phyloP scores from a whole-genome alignment of 352 stramenopile species.

The Hyaloperonospora brassicae region DNA sequence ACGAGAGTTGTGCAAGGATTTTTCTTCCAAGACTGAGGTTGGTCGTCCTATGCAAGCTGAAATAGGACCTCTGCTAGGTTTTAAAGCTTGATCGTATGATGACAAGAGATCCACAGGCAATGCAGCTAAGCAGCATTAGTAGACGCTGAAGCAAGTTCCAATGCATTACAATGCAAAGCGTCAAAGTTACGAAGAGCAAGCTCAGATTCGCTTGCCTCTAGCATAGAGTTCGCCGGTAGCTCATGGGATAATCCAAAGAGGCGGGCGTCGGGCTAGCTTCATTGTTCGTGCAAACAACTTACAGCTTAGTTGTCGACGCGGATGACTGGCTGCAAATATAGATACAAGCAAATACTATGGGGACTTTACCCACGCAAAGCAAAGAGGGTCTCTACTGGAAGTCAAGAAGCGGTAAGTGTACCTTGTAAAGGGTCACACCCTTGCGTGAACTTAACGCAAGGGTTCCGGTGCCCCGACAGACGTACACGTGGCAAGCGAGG shows the following conservation, averaged over 20 bases:
- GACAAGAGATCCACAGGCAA: constrained; percentile 1
- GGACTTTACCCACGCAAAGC: no score
- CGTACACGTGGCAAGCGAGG: no score
- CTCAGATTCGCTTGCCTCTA: background rate
- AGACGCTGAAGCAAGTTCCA: background rate
- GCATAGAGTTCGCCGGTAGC: background rate
- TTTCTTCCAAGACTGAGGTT: background rate
- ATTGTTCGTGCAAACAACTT: no score
- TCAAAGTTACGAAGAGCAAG: background rate
- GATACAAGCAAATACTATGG: no score
- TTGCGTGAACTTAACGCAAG: no score
- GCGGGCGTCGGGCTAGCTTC: no score
- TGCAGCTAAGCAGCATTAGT: background rate
- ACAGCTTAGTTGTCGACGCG: no score
- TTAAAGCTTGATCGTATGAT: background rate
- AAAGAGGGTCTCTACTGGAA: no score
- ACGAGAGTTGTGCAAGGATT: background rate
- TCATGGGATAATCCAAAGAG: background rate
- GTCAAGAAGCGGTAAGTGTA: no score
- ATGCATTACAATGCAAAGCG: background rate
- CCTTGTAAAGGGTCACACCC: no score
- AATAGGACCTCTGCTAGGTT: background rate
- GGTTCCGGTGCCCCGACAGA: no score
- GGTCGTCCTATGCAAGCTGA: background rate
- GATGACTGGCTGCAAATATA: no score